phyloP scores from a whole-genome alignment of 306 rosid genomes.

The Lupinus albus region DNA sequence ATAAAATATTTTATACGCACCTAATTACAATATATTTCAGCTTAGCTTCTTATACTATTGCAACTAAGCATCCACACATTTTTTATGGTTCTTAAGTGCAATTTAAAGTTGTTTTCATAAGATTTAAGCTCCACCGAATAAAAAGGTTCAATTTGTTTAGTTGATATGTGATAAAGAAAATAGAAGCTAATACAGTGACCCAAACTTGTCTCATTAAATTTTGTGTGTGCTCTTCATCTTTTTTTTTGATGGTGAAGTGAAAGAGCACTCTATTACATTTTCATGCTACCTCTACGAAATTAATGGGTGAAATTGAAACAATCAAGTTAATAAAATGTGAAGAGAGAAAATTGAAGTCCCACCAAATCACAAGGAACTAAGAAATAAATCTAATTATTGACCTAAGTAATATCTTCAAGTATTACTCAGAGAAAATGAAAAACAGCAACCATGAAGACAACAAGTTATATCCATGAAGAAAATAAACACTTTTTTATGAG shows the following conservation, averaged over 20 bases:
- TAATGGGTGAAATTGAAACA: too few relatives aligned
- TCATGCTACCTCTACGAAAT: not conserved
- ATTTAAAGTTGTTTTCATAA: conserved; percentile 51
- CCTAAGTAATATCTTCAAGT: not conserved
- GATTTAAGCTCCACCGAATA: conserved; percentile 35
- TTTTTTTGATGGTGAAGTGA: too few relatives aligned
- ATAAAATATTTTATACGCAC: not conserved
- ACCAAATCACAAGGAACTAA: not conserved
- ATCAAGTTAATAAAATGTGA: too few relatives aligned
- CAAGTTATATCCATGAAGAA: too few relatives aligned
- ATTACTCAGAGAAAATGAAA: too few relatives aligned
- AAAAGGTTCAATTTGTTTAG: not conserved
- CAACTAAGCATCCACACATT: conserved; percentile 9
- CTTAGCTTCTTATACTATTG: not conserved
- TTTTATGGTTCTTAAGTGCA: conserved; percentile 41
- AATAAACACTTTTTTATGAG: too few relatives aligned
- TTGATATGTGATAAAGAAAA: not conserved
- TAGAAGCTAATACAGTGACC: not conserved
- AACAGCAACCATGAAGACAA: too few relatives aligned
- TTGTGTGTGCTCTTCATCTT: not conserved
- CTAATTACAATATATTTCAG: not conserved
- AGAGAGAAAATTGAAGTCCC: not conserved
- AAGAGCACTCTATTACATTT: not conserved
- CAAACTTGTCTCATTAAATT: not conserved
- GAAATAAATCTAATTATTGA: not conserved